A percentile compares a stretch with the other conserved stretches of the same genome.
These are phyloP conservation scores for Bauhinia variegata DNA, from an alignment of 306 rosid genomes.

Conservation along the genomic window DNA sequence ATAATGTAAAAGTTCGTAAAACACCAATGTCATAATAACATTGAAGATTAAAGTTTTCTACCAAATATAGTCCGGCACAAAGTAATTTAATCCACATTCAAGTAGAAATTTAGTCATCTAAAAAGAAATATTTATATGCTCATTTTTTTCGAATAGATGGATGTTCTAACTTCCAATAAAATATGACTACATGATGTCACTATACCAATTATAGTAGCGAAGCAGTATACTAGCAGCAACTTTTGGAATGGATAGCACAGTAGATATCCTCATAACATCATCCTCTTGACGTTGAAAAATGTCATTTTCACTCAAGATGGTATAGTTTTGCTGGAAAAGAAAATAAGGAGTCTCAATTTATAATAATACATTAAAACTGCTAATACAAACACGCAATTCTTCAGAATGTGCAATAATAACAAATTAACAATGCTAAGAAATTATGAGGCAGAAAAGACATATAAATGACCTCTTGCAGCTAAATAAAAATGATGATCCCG, in stretches of 20 bases:
- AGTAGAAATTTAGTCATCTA: background rate
- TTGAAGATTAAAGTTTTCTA: background rate
- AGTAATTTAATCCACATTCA: background rate
- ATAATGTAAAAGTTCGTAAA: conserved; percentile 19
- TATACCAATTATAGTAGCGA: conserved; percentile 66
- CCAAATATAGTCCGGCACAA: background rate
- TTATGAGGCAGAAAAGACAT: background rate
- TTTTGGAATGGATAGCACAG: conserved; percentile 64
- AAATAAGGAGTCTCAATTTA: background rate
- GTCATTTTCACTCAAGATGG: conserved; percentile 58
- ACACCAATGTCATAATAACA: conserved; percentile 6
- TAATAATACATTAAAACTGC: background rate
- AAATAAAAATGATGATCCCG: background rate
- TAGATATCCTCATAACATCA: conserved; percentile 55
- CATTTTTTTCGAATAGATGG: background rate
- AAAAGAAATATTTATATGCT: background rate
- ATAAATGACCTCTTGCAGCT: background rate
- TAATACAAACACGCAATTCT: background rate
- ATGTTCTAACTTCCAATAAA: background rate
- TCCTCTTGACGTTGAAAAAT: conserved; percentile 68
- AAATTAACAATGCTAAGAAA: background rate
- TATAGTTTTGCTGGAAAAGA: conserved; percentile 57
- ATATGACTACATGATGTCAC: background rate
- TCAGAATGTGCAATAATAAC: background rate
- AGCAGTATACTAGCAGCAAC: conserved; percentile 64